Base-by-base conservation (phyloP, 768 basidiomycete species). In the Lactarius sanguifluus region DNA sequence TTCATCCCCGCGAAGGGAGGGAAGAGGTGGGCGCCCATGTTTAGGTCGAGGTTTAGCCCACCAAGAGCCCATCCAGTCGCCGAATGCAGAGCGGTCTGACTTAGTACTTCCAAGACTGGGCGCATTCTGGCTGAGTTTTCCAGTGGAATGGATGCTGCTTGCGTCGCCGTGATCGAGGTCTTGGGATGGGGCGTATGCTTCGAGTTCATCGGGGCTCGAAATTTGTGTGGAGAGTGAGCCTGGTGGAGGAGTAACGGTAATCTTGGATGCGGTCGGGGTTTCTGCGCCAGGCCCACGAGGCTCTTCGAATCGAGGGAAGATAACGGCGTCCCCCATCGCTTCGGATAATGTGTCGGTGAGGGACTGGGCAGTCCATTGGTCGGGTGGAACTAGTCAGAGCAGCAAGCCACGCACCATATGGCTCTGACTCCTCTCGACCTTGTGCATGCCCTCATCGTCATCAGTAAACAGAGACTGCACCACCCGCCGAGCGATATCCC, bases 61-160 rank as follows among this genome's bases (percentile, higher is more conserved):
- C 86, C 85, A 90, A 0, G 83, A 85, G 0, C 90, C 89, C 81
- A 92, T 85, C 91, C 91, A 92, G 57, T 89, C 87, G 23, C 87
- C 85, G 57, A 90, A 71, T 3, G 74, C 75, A 10, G 77, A 71
- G 62, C 71, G 76, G 25, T 83, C 81, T 3, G 72, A 72, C 59
- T 73, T 77, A 12, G 59, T 32, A 62, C 62, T 57, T 45, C 50
- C 43, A 5, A 67, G 12, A 43, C 65, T 72, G 8, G 54, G 66
- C 15, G 60, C 61, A 20, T 38, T 67, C 56, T 67, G 67, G 52
- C 67, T 69, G 59, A 34, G 58, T 40, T n/a, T 57, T 13, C 70
- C 57, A n/a, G 34, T 43, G n/a, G 66, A 69, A 63, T 67, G 62
- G n/a, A 62, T 20, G 41, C 67, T 69, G 57, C 55, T 66, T 40